These are phyloP conservation scores for Calocybe gangraenosa DNA, from an alignment of 768 basidiomycete genomes.

Conservation along the genomic window DNA sequence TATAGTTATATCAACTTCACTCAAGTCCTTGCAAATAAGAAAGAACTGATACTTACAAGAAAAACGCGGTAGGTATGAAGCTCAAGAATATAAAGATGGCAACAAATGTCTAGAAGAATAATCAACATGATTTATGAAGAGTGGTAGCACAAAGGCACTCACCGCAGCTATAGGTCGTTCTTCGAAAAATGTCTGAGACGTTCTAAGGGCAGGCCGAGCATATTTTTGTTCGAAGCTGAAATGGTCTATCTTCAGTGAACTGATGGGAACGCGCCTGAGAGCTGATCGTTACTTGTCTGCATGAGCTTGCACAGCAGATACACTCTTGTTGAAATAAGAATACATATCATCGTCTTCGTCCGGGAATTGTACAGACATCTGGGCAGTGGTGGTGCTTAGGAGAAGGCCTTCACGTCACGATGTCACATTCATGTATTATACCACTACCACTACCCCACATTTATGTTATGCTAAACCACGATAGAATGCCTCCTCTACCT, in stretches of 20 bases:
- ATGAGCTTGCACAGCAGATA: conserved; percentile 29
- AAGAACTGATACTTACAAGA: conserved; percentile 30
- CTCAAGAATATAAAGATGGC: conserved; percentile 34
- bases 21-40: neutral
- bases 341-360: conserved; percentile 22
- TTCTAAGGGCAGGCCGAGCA: conserved; percentile 35
- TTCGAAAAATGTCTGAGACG: conserved; percentile 28
- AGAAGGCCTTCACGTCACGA: too few relatives aligned
- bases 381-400: neutral
- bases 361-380: conserved; percentile 2
- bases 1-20: neutral
- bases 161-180: conserved; percentile 31
- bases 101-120: conserved; percentile 32
- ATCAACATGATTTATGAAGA: neutral
- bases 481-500: conserved; percentile 26
- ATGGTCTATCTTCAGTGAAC: conserved; percentile 3
- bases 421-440: neutral
- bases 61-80: conserved; percentile 28
- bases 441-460: neutral
- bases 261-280: neutral
- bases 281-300: conserved; percentile 25
- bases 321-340: conserved; percentile 33
- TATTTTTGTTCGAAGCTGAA: conserved; percentile 40
- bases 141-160: conserved; percentile 9
- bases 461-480: conserved; percentile 1